Evolutionary conservation across 768 basidiomycete genomes (phyloP), one percentile per base, ranked within the genome.

Genomic region (Trametes cingulata): DNA sequence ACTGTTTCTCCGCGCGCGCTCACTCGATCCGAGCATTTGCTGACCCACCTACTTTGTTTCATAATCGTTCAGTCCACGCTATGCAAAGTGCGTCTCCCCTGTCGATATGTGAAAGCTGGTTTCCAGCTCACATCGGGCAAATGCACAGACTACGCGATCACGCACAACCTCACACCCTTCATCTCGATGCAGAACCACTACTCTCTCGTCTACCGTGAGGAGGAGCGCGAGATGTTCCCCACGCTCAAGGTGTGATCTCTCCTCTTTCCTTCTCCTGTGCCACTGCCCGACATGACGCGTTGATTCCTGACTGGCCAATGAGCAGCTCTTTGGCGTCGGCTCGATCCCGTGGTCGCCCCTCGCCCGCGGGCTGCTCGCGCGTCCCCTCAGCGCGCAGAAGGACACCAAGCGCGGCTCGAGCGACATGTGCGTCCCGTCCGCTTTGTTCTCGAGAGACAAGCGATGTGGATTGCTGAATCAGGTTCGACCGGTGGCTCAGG

Each of bases 181-280:
- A 81, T 85, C 70, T 81, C 81, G 10, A 86, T 86, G 85, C 85
- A 86, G 69, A 84, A 86, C 69, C 79, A 82, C 61, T 80, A 86
- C 66, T 79, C 68, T 56, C 74, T 84, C 7, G 47, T 83, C 39
- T 86, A 86, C 66, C 78, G 85, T 39, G 85, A 86, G 67, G 85
- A 86, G 68, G 85, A 83, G 66, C 76, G 77, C 19, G 82, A 82
- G 66, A 82, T 82, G 80, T 78, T 83, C 62, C 84, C 85, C 0
- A 75, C 74, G 3, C 70, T 80, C 43, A 71, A 75, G 65, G 73
- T 75, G 12, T n/a, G 41, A 48, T 14, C 35, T 13, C 39, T 40
- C 39, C 39, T n/a, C 39, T 40, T 40, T 14, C 36, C 14, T 46
- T 68, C 68, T 29, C 39, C 3, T 37, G n/a, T n/a, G n/a, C n/a